A percentile compares a stretch with the other conserved stretches of the same genome.
Evolutionary conservation across 2,329 filamentous ascomycete genomes (phyloP).

Genomic region (Arthrobotrys sinensis): DNA sequence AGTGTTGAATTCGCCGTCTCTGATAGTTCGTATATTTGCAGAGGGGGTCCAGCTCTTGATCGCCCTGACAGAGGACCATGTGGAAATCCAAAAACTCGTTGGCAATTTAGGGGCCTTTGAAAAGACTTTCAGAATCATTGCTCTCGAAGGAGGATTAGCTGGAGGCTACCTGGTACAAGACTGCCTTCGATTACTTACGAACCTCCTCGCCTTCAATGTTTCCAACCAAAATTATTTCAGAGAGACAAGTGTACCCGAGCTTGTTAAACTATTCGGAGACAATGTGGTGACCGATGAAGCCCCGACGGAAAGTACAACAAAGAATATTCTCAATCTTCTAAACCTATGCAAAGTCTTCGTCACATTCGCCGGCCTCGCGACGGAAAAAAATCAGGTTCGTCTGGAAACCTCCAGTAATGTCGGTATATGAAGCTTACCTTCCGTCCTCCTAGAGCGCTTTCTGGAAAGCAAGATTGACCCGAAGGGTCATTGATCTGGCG

Average conservation of each 20-base stretch:
- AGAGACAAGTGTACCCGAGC: conserved; percentile 83
- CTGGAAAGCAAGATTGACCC: conserved; percentile 84
- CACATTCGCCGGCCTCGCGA: conserved; percentile 82
- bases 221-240: conserved; percentile 96
- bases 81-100: conserved; percentile 93
- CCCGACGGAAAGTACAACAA: conserved; percentile 79
- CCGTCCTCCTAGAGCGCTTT: conserved; percentile 74
- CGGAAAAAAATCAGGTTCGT: conserved; percentile 80
- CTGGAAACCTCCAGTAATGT: neutral
- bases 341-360: conserved; percentile 90
- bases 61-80: conserved; percentile 86
- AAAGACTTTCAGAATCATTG: conserved; percentile 84
- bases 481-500: conserved; percentile 84
- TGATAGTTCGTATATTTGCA: conserved; percentile 64
- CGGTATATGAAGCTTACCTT: neutral
- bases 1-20: conserved; percentile 59
- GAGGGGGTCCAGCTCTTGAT: conserved; percentile 89
- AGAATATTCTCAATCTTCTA: conserved; percentile 91
- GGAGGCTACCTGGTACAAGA: conserved; percentile 93
- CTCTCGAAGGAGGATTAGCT: conserved; percentile 85
- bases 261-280: conserved; percentile 78
- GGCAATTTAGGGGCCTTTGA: conserved; percentile 96
- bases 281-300: conserved; percentile 19
- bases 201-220: conserved; percentile 86
- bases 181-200: conserved; percentile 89